Evolutionary conservation across 768 basidiomycete genomes (phyloP).

Genomic region (Panaeolus papilionaceus): DNA sequence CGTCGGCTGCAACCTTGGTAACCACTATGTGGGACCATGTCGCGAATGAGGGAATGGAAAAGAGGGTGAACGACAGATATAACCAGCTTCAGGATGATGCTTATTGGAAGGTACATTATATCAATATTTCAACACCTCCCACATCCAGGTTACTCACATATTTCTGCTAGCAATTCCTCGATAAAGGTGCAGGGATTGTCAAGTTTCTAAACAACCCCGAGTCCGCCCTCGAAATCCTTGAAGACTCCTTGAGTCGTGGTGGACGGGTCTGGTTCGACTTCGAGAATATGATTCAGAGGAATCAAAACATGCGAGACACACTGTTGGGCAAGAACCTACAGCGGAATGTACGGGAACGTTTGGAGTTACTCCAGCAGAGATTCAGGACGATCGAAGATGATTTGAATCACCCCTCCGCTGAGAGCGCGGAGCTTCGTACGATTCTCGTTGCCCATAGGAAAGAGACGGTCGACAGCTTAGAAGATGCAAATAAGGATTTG

Average conservation of each 20-base stretch:
- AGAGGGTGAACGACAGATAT: not conserved
- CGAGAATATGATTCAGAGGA: not conserved
- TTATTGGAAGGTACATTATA: not conserved
- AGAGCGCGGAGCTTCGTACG: not conserved
- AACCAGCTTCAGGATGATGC: not conserved
- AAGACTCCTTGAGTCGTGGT: not conserved
- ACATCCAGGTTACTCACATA: no score
- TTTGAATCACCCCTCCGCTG: not conserved
- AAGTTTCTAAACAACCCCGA: not conserved
- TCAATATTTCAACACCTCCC: not conserved
- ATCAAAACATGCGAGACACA: constrained; percentile 9
- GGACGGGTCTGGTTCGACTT: constrained; percentile 2
- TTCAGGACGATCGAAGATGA: not conserved
- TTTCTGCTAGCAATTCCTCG: not conserved
- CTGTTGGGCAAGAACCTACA: constrained; percentile 2
- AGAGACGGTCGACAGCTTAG: not conserved
- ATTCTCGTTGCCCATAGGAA: not conserved
- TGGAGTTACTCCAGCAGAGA: not conserved
- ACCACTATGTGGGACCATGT: constrained; percentile 7
- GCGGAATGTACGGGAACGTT: not conserved
- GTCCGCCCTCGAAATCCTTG: not conserved
- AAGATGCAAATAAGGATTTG: not conserved
- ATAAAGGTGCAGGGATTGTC: not conserved
- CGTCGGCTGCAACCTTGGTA: not conserved
- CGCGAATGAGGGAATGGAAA: not conserved